phyloP scores from a whole-genome alignment of 169 alveolate genomes.

The Cryptosporidium baileyi region DNA sequence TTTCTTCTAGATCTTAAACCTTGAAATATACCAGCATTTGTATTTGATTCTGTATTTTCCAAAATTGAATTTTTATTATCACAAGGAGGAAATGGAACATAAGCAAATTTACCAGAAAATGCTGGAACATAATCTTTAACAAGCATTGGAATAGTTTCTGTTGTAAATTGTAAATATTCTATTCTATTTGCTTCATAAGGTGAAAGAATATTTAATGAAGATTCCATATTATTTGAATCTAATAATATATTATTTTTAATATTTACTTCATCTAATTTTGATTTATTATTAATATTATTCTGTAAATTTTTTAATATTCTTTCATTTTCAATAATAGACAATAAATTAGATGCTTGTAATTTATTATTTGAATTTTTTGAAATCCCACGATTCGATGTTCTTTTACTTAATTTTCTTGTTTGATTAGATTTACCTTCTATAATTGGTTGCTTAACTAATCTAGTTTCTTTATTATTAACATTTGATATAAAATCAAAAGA shows the following conservation, averaged over 20 bases:
- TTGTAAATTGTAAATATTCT: slow-evolving; percentile 39
- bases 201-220: not conserved
- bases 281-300: not conserved
- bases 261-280: not conserved
- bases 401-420: not conserved
- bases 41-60: not conserved
- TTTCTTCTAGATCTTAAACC: slow-evolving; percentile 48
- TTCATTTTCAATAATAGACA: slow-evolving; percentile 25
- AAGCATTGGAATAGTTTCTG: slow-evolving; percentile 8
- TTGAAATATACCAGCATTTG: not conserved
- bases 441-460: not conserved
- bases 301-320: not conserved
- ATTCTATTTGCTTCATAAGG: slow-evolving; percentile 14
- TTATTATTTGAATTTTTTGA: not conserved
- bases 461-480: not conserved
- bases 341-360: slow-evolving; percentile 10
- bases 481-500: not conserved
- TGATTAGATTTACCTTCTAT: not conserved
- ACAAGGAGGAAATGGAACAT: slow-evolving; percentile 25
- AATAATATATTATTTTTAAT: not conserved
- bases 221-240: not conserved
- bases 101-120: slow-evolving; percentile 62
- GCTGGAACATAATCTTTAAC: slow-evolving; percentile 63
- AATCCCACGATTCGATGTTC: not conserved
- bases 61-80: not conserved